Conservation (phyloP, 192 early-diverging fungal species). For the Kickxella alabastrina region DNA sequence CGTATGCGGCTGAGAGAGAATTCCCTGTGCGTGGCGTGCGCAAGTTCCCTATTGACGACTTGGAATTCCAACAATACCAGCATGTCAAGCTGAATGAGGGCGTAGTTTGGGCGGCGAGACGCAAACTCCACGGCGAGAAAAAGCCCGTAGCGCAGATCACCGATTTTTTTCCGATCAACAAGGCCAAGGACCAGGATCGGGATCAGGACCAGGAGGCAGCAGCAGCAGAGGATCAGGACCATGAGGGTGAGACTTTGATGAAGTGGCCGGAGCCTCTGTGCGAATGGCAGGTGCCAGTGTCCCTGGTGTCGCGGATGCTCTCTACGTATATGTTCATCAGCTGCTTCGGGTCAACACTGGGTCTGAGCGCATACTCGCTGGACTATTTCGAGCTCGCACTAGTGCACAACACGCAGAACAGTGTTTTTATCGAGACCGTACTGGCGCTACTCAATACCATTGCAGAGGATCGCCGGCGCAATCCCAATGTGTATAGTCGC, state of each 20-base stretch:
- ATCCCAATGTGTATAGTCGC: too few species aligned
- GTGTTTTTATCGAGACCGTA: constrained; percentile 34
- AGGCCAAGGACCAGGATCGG: neutral
- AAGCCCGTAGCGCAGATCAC: constrained; percentile 19
- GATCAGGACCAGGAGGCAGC: neutral
- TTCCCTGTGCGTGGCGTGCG: constrained; percentile 35
- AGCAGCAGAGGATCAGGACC: neutral
- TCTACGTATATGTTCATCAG: constrained; percentile 43
- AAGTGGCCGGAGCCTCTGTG: constrained; percentile 36
- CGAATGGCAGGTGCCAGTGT: constrained; percentile 26
- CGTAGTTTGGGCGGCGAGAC: constrained; percentile 20
- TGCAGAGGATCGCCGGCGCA: constrained; percentile 30
- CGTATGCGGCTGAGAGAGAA: constrained; percentile 36
- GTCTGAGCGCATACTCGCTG: constrained; percentile 67
- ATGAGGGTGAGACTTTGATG: constrained; percentile 12
- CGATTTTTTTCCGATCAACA: constrained; percentile 18
- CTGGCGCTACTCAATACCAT: constrained; percentile 46
- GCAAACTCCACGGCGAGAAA: constrained; percentile 16
- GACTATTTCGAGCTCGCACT: constrained; percentile 74
- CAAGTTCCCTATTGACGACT: constrained; percentile 82
- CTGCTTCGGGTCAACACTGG: constrained; percentile 58
- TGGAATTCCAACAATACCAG: constrained; percentile 59
- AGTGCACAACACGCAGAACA: constrained; percentile 31
- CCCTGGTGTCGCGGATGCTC: constrained; percentile 31
- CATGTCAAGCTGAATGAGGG: constrained; percentile 35